Base-by-base conservation (phyloP, 1,284 basidiomycete genomes). In the Golubevia pallescens region DNA sequence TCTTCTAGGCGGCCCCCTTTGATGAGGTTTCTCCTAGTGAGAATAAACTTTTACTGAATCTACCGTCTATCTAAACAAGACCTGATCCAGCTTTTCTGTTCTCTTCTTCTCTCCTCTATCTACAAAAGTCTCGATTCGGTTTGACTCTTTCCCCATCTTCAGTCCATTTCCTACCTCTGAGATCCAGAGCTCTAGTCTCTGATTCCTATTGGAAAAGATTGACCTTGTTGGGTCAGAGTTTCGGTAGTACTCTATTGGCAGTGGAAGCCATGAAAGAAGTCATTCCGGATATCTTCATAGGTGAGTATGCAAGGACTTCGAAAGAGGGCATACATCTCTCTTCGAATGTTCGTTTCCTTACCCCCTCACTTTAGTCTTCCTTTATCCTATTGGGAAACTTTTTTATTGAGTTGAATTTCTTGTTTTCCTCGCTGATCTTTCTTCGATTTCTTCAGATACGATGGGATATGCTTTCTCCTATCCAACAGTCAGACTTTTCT, bases 391-490 rank as follows among this genome's bases (percentile, higher is more conserved):
- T n/a, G n/a, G n/a, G n/a, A n/a, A n/a, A n/a, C n/a, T n/a, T n/a
- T n/a, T n/a, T n/a, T n/a, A n/a, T n/a, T n/a, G n/a, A n/a, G n/a
- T n/a, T n/a, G n/a, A n/a, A n/a, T n/a, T n/a, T n/a, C n/a, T n/a
- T n/a, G n/a, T n/a, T n/a, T n/a, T n/a, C n/a, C n/a, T n/a, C n/a
- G n/a, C n/a, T n/a, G n/a, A n/a, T n/a, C n/a, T 38, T 38, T 10
- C 34, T 38, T 38, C 34, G 34, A 48, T 56, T 14, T 24, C 21
- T 0, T 20, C 73, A 96, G 95, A 99, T 84, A 95, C 95, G 0
- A 98, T 98, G 95, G 96, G 97, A 23, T 97, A 97, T 80, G 94
- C 94, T 0, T 98, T 98, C 80, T 93, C 93, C 0, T 95, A 93
- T 80, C 93, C 92, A 2, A 86, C 93, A 13, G 91, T 94, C 1